phyloP scores from a whole-genome alignment of 1,139 yeast species.

The Taphrina flavorubra region DNA sequence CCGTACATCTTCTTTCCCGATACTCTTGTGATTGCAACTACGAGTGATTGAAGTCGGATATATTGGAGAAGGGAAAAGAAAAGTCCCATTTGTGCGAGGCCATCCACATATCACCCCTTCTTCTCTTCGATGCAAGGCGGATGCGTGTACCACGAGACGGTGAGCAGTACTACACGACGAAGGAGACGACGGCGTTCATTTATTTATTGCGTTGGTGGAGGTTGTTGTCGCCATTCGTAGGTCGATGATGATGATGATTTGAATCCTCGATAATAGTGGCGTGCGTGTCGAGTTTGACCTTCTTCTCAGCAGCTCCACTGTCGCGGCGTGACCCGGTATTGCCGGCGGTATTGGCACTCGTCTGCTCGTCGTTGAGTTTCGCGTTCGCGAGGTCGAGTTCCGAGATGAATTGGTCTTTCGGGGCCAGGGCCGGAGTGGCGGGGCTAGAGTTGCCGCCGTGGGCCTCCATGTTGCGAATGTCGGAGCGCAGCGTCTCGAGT shows the following conservation, averaged over 20 bases:
- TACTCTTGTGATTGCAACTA: no score
- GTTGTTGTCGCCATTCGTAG: neutral
- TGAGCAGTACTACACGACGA: no score
- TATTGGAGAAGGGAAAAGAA: no score
- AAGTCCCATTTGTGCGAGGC: no score
- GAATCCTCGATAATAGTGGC: slow-evolving; percentile 17
- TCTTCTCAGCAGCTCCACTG: neutral
- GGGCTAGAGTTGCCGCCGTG: slow-evolving; percentile 17
- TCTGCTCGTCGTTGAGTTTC: slow-evolving; percentile 10
- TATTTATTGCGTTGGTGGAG: neutral
- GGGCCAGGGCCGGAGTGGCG: slow-evolving; percentile 34
- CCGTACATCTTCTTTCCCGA: no score
- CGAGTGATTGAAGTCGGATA: no score
- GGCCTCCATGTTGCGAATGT: slow-evolving; percentile 56
- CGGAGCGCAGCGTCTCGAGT: slow-evolving; percentile 69
- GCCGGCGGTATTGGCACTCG: slow-evolving; percentile 23
- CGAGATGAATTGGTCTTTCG: slow-evolving; percentile 32
- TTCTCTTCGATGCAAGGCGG: no score
- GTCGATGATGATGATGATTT: neutral
- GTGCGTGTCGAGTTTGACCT: slow-evolving; percentile 13
- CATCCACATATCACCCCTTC: no score
- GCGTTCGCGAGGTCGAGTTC: slow-evolving; percentile 29
- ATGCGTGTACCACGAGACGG: no score
- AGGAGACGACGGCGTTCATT: no score
- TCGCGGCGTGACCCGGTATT: slow-evolving; percentile 2